phyloP scores from a whole-genome alignment of 352 stramenopile genomes.

The Phytophthora vignae region DNA sequence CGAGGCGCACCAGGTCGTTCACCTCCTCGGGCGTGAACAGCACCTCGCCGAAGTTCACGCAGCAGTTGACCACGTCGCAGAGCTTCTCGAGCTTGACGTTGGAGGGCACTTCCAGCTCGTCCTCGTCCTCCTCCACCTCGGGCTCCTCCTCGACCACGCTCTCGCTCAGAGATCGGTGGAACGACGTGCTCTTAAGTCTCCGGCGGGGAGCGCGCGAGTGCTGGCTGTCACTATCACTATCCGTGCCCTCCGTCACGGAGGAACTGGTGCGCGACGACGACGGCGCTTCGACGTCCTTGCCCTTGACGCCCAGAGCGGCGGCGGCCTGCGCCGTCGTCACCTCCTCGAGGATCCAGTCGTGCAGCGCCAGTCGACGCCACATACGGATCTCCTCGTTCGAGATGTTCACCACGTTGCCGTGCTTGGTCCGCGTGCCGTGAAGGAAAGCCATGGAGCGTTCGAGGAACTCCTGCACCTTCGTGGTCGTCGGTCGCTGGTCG shows the following conservation, averaged over 20 bases:
- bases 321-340: slow-evolving; percentile 41
- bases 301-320: slow-evolving; percentile 33
- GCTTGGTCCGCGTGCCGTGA: slow-evolving; percentile 70
- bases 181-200: slow-evolving; percentile 24
- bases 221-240: slow-evolving; percentile 66
- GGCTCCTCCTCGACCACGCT: slow-evolving; percentile 44
- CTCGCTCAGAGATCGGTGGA: slow-evolving; percentile 38
- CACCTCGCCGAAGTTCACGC: slow-evolving; percentile 65
- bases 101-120: slow-evolving; percentile 49
- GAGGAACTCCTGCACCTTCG: slow-evolving; percentile 82
- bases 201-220: slow-evolving; percentile 3
- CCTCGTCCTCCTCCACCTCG: slow-evolving; percentile 43
- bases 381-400: slow-evolving; percentile 86
- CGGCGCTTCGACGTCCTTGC: slow-evolving; percentile 52
- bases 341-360: slow-evolving; percentile 74
- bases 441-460: slow-evolving; percentile 79
- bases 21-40: slow-evolving; percentile 63
- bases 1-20: slow-evolving; percentile 70
- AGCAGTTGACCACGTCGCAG: slow-evolving; percentile 70
- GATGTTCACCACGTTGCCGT: slow-evolving; percentile 76
- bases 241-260: slow-evolving; percentile 58
- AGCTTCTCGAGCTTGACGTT: slow-evolving; percentile 52
- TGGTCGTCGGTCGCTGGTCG: slow-evolving; percentile 72
- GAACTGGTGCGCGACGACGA: slow-evolving; percentile 50
- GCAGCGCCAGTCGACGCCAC: slow-evolving; percentile 74